Conservation (phyloP, 176 grass and related monocot species). For the Triticum aestivum region IWGSC_CS_RefSeq_v2.1 NC_057795.1:181103033-181103532, state of each 20-base stretch:
- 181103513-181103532: conserved; percentile 77
- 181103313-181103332: neutral
- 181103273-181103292: neutral
- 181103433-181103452: neutral
- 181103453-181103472: neutral
- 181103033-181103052: neutral
- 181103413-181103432: neutral
- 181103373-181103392: neutral
- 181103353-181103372: conserved; percentile 5
- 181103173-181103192: neutral
- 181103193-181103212: neutral
- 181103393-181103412: neutral
- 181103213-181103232: neutral
- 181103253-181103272: neutral
- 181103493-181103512: neutral
- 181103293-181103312: conserved; percentile 2
- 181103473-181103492: neutral
- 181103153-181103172: neutral
- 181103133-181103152: neutral
- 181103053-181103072: neutral
- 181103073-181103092: neutral
- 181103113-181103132: neutral
- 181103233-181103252: neutral
- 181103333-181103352: neutral
- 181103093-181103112: neutral